Evolutionary conservation across 257 asterid genomes (phyloP).

Genomic region (Solanum raphanifolium): DNA sequence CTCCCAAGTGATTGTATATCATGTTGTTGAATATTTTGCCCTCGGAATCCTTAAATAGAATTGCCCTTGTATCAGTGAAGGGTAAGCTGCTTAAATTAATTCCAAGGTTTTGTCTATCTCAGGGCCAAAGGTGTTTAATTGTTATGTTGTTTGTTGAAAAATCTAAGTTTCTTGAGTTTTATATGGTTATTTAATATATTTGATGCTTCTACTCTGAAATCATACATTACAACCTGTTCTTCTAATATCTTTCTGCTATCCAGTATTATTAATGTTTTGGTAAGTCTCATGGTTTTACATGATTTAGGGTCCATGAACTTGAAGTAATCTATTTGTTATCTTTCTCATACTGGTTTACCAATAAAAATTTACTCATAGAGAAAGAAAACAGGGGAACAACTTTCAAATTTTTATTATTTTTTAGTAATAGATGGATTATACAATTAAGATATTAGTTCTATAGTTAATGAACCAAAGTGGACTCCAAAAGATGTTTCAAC

Average conservation of each 20-base stretch:
- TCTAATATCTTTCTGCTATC: background rate
- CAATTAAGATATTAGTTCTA: too few relatives aligned
- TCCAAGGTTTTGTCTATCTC: background rate
- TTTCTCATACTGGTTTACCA: too few relatives aligned
- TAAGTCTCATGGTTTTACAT: background rate
- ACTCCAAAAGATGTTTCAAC: too few relatives aligned
- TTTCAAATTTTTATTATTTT: too few relatives aligned
- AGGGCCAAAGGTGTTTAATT: background rate
- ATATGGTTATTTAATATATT: background rate
- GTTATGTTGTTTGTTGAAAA: background rate
- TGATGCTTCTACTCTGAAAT: background rate
- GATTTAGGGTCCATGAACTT: background rate
- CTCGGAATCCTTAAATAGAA: background rate
- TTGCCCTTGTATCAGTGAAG: background rate
- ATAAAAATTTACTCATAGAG: too few relatives aligned
- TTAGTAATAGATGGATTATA: too few relatives aligned
- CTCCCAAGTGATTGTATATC: too few relatives aligned
- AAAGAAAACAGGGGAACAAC: too few relatives aligned
- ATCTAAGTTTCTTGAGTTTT: background rate
- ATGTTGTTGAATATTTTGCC: background rate
- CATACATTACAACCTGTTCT: background rate
- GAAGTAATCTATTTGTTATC: too few relatives aligned
- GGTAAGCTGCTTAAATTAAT: background rate
- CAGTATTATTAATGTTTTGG: background rate
- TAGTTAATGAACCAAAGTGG: too few relatives aligned